Conservation (phyloP, 257 asterid species). For the Schizonepeta tenuifolia region DNA sequence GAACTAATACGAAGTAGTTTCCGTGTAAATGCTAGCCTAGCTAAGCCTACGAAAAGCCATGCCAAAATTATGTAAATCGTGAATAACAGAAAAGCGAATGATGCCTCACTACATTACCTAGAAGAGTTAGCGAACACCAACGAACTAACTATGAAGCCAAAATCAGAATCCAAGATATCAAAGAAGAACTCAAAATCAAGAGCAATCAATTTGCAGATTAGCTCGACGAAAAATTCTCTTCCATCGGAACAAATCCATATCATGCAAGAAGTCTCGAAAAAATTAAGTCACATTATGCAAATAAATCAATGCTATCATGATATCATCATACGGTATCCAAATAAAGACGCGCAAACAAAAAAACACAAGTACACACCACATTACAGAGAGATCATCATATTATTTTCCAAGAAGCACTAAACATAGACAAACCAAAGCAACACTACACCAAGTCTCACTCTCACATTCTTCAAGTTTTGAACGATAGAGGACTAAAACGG, state of each 20-base stretch:
- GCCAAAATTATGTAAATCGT: not conserved
- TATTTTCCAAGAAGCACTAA: constrained; percentile 2
- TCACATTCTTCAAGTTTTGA: not conserved
- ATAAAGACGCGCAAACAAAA: not conserved
- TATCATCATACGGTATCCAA: not conserved
- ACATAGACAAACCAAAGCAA: not conserved
- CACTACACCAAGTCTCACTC: not conserved
- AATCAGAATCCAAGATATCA: not conserved
- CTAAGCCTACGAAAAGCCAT: not conserved
- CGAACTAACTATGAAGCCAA: not conserved
- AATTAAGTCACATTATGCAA: not conserved
- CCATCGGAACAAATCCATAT: not conserved
- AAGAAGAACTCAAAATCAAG: constrained; percentile 7
- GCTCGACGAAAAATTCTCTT: not conserved
- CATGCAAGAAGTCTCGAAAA: not conserved
- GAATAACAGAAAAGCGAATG: not conserved
- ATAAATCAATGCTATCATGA: not conserved
- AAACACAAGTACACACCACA: not conserved
- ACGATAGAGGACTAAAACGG: not conserved
- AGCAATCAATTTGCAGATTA: constrained; percentile 4
- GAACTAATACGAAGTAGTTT: not conserved
- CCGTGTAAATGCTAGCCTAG: not conserved
- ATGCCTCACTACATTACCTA: constrained; percentile 5
- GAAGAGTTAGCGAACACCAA: constrained; percentile 2
- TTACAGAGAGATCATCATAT: not conserved